Evolutionary conservation across 2,329 filamentous ascomycete genomes (phyloP), one percentile per base, ranked within the genome.

Genomic region (Tricladium varicosporioides): DNA sequence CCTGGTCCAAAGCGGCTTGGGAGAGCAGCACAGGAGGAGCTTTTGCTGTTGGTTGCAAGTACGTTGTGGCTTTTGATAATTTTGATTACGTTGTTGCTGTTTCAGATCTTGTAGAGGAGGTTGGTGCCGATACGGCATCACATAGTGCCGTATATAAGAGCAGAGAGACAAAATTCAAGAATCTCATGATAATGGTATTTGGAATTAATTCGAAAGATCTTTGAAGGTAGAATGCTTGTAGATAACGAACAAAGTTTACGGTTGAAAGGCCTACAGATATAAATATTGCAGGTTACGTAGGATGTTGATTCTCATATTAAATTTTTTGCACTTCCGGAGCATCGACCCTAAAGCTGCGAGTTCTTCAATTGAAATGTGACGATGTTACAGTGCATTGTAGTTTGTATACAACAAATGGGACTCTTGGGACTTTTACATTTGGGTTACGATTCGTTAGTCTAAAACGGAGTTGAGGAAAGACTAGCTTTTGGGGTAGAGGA

Each of bases 21-120:
- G 54, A 57, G 11, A 57, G 44, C 10, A 54, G 51, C 11, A 43
- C 31, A n/a, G 51, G 51, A 19, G n/a, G 36, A n/a, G 51, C 22
- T 14, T 44, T 27, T 53, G 40, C 27, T 31, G 14, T 8, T 48
- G 51, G 43, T 22, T 42, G 31, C 15, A 32, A 10, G 8, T 5
- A 40, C 40, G 51, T 16, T 7, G n/a, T 32, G 27, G 43, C 5
- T 43, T 11, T 11, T 13, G 51, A 16, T 15, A 11, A 32, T 18
- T 7, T 33, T 16, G 36, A 40, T 5, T 4, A 40, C n/a, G 36
- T 40, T n/a, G 36, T 40, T n/a, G 36, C n/a, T 40, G 36, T n/a
- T 10, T 40, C 11, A 40, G 36, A n/a, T 11, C 36, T 19, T 22
- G 27, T 10, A 14, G 16, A 42, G 19, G 45, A 9, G 10, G 49